Evolutionary conservation across 352 stramenopile genomes (phyloP).

Genomic region (Globisporangium yorkense): DNA sequence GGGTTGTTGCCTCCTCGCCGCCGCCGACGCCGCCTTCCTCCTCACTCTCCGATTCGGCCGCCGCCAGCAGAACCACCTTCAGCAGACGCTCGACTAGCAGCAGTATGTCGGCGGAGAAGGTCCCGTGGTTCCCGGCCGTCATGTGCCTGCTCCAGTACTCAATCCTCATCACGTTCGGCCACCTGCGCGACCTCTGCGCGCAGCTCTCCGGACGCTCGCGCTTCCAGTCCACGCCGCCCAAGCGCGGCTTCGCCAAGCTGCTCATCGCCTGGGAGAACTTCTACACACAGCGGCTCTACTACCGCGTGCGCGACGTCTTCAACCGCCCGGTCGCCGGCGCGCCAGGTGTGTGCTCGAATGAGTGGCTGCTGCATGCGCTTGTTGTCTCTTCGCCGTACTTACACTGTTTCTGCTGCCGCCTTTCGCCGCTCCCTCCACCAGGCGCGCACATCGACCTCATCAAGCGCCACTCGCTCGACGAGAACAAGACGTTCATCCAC

Average conservation of each 20-base stretch:
- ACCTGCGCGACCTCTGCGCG: conserved; percentile 26
- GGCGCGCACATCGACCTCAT: conserved; percentile 82
- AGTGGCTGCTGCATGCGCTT: too few relatives aligned
- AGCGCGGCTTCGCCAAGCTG: conserved; percentile 63
- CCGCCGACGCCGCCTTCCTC: too few relatives aligned
- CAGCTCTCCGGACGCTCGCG: conserved; percentile 23
- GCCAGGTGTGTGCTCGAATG: conserved; percentile 12
- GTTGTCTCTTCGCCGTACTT: too few relatives aligned
- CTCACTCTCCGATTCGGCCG: too few relatives aligned
- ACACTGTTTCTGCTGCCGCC: background rate
- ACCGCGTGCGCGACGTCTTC: conserved; percentile 76
- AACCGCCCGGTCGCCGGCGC: conserved; percentile 26
- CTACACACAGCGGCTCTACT: conserved; percentile 90
- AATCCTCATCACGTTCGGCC: conserved; percentile 31
- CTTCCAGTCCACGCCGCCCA: conserved; percentile 21
- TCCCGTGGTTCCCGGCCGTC: conserved; percentile 26
- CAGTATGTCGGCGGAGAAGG: conserved; percentile 18
- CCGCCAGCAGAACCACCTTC: too few relatives aligned
- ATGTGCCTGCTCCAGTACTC: conserved; percentile 34
- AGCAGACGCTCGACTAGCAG: too few relatives aligned
- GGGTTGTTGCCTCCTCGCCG: too few relatives aligned
- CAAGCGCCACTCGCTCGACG: conserved; percentile 48
- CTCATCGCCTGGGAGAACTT: conserved; percentile 93
- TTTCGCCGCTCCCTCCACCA: background rate
- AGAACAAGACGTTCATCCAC: conserved; percentile 24